Evolutionary conservation across 1,284 basidiomycete species (phyloP), one percentile per base, ranked within the genome.

Genomic region (Testicularia cyperi): DNA sequence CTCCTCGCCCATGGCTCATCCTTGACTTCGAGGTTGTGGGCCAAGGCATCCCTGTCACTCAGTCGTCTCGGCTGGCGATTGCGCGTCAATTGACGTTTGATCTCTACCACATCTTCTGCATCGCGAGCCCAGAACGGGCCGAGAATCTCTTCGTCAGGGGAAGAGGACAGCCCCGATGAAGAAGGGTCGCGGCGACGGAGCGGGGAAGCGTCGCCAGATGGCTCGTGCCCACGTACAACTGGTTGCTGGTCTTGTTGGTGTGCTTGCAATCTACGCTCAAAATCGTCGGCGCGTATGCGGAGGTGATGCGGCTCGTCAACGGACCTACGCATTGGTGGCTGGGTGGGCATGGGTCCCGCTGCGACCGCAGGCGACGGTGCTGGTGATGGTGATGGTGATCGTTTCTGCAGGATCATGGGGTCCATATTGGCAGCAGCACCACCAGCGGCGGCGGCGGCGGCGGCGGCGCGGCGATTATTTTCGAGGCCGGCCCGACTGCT

Each of bases 101-200:
- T 46, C 9, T 31, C 24, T 15, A 48, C 29, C 15, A 65, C 43
- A 9, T 65, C 36, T 24, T 62, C 53, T 24, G 47, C 29, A 20
- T 54, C 38, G 9, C 57, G 47, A 19, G 63, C 57, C 49, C 53
- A 65, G 35, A 62, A 65, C 2, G 63, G 63, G 2, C 63, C 63
- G 7, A 62, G 30, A 25, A 65, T 57, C 28, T 48, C 18, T 26
- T 62, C 61, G 5, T 14, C 14, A 8, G 25, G 25, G 25, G 25
- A 26, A n/a, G n/a, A n/a, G n/a, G n/a, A n/a, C n/a, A n/a, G n/a
- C n/a, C n/a, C n/a, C n/a, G n/a, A n/a, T n/a, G n/a, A n/a, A n/a
- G n/a, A n/a, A n/a, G n/a, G n/a, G n/a, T n/a, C n/a, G n/a, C n/a
- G n/a, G n/a, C n/a, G n/a, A n/a, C n/a, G n/a, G n/a, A n/a, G n/a